A percentile compares a stretch with the other conserved stretches of the same genome.
Conservation (phyloP, 1,284 basidiomycete genomes). For the Termitomyces sp. region DNA sequence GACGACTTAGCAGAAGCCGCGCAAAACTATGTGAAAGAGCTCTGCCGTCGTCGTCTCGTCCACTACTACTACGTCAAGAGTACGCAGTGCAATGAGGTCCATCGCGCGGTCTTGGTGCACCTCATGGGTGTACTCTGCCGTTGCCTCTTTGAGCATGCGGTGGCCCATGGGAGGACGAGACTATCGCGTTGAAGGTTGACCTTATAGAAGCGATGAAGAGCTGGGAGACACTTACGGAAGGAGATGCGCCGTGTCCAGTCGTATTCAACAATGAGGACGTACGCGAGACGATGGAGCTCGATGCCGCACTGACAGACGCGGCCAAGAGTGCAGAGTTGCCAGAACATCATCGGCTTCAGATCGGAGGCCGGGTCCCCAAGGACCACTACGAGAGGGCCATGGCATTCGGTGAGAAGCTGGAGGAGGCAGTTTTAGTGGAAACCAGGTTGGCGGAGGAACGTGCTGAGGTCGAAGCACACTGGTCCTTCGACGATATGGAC, state of each 20-base stretch:
- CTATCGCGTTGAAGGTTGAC: constrained; percentile 32
- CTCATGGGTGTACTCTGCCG: no score
- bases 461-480: constrained; percentile 31
- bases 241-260: constrained; percentile 37
- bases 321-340: constrained; percentile 20
- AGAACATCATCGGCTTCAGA: constrained; percentile 27
- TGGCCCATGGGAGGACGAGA: constrained; percentile 42
- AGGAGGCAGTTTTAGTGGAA: constrained; percentile 27
- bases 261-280: constrained; percentile 38
- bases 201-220: constrained; percentile 35
- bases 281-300: constrained; percentile 32
- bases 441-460: constrained; percentile 25
- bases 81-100: no score
- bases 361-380: constrained; percentile 35
- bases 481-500: constrained; percentile 44
- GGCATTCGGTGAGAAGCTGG: constrained; percentile 28
- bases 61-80: no score
- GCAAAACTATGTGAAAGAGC: no score
- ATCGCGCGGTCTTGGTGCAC: no score
- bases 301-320: constrained; percentile 8
- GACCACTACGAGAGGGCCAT: constrained; percentile 34
- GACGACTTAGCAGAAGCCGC: background rate
- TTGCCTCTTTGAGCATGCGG: constrained; percentile 33
- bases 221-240: constrained; percentile 34
- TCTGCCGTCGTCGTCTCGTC: no score